Base-by-base conservation (phyloP, 768 basidiomycete genomes). In the Pleurotus giganteus region DNA sequence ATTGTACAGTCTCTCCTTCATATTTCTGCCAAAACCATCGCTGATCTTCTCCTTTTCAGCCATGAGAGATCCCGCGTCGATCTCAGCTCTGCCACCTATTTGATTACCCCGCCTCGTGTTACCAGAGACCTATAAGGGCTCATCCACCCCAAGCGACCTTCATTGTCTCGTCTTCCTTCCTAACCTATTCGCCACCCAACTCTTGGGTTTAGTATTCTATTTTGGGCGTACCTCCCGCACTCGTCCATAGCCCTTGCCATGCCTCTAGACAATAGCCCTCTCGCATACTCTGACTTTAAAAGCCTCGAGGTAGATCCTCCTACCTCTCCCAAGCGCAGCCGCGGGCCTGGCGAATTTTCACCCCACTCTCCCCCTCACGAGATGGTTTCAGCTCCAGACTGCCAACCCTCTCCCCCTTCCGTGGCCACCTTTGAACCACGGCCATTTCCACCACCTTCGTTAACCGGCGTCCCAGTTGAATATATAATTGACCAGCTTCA, bases 401-500 rank as follows among this genome's bases (percentile, higher is more conserved):
- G 64, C 61, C 63, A 64, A 60, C 63, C 67, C 53, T 56, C 58
- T 57, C 56, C 29, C 51, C 27, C 56, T 43, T 53, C 56, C 52
- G 69, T 70, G 67, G 62, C 70, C 53, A 65, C 78, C 61, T 85
- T 84, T 65, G 65, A 77, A 39, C 77, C 79, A 47, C 76, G 82
- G 60, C 79, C 81, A 15, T 87, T 86, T 63, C 86, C 86, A 59
- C 85, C 84, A 47, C 79, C 84, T 61, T 74, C 82, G 23, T 74
- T 86, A 61, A 72, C 74, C 37, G 80, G 76, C 59, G 84, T 89
- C 32, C 89, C 89, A 53, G 72, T 82, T 61, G 86, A 87, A 64
- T 90, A 89, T 62, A 87, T 90, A 63, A 65, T 86, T 61, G 78
- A 82, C 63, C 84, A 86, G 66, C 80, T 91, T 37, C 86, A 80